Evolutionary conservation across 2,329 filamentous ascomycete species (phyloP), one percentile per base, ranked within the genome.

Genomic region (Diaporthe sp.): DNA sequence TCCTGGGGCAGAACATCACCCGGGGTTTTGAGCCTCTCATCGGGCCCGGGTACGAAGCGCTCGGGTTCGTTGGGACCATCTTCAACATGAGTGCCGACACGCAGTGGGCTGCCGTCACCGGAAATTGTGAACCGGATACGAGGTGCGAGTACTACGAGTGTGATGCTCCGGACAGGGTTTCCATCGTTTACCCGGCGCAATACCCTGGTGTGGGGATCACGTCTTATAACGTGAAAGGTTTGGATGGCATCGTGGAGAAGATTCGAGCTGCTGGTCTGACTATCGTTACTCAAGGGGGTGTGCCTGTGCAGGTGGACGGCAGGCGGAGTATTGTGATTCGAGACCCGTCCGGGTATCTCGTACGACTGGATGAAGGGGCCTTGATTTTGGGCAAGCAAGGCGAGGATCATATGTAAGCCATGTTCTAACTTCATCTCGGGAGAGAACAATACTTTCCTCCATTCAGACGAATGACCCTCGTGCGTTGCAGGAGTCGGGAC

Each of bases 101-200:
- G 37, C 58, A 44, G 25, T 61, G 58, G 58, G 37, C 58, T 6
- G 58, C 58, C 3, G 58, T 61, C 37, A 61, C 58, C 0, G 58
- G 58, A 3, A 61, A 61, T 15, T 44, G 58, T 35, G 58, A 61
- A 37, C 58, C 37, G 6, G 58, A 61, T 8, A 61, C 58, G 6
- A 25, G 58, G 15, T 61, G 58, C 58, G 58, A 61, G 58, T 61
- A 61, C 58, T 61, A 61, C 25, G 37, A 61, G 37, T 61, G 44
- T 9, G 58, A 61, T 30, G 35, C 37, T 0, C n/a, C 35, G 2
- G 58, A 61, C 9, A 44, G 58, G 37, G 37, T 30, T 1, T 44
- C 58, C 6, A 44, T 61, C n/a, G 25, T 61, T 12, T 61, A 61
- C 15, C 58, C 58, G 3, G n/a, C 25, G 3, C 35, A 61, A 15